Conservation (phyloP, 1,284 basidiomycete genomes). For the Ustilago tritici region DNA sequence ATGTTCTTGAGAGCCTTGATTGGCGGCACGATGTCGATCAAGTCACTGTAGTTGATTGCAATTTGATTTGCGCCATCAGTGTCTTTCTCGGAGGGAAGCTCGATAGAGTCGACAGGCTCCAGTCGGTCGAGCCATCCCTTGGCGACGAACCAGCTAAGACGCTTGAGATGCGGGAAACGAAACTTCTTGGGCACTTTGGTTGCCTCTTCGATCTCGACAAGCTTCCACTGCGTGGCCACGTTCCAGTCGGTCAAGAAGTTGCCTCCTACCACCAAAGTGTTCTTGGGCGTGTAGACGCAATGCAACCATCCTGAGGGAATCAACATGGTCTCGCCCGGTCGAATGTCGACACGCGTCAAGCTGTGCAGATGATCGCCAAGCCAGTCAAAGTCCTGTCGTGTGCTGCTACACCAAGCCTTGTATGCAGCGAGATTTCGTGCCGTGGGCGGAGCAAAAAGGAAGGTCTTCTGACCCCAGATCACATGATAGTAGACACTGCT, state of each 20-base stretch:
- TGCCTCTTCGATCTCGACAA: conserved; percentile 89
- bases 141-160: conserved; percentile 70
- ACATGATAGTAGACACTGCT: conserved; percentile 51
- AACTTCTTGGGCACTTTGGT: conserved; percentile 96
- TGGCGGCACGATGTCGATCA: conserved; percentile 26
- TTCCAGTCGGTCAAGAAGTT: conserved; percentile 74
- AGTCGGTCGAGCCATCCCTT: conserved; percentile 51
- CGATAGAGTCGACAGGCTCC: conserved; percentile 9
- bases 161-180: conserved; percentile 78
- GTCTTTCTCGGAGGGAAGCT: neutral
- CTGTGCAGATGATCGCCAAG: conserved; percentile 89
- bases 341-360: conserved; percentile 84
- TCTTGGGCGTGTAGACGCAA: conserved; percentile 90
- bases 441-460: conserved; percentile 92
- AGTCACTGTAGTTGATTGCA: neutral
- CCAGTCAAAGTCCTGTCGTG: conserved; percentile 88
- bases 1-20: conserved; percentile 31
- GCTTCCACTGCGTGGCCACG: conserved; percentile 75
- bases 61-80: neutral
- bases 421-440: conserved; percentile 87
- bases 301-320: conserved; percentile 86
- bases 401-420: conserved; percentile 78
- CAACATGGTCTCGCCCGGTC: conserved; percentile 87
- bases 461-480: conserved; percentile 75
- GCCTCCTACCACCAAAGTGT: conserved; percentile 94